These are phyloP conservation scores for Phytomonas francai DNA, from an alignment of 208 protist genomes.

Conservation along the genomic window DNA sequence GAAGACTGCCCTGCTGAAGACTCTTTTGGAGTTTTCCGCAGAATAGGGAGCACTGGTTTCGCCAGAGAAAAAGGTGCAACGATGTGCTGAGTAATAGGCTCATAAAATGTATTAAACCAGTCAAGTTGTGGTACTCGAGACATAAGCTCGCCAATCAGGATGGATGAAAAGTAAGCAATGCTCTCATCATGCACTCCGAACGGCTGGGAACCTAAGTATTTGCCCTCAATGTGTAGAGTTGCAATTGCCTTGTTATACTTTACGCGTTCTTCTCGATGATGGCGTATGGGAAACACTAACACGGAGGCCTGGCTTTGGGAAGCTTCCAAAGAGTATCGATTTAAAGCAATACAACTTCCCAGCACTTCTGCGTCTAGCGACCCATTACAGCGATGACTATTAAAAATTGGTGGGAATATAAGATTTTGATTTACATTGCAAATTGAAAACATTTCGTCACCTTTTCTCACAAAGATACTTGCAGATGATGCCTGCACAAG, in stretches of 20 bases:
- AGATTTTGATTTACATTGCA: slow-evolving; percentile 63
- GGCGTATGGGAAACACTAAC: slow-evolving; percentile 61
- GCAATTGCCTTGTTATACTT: slow-evolving; percentile 23
- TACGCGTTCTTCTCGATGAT: slow-evolving; percentile 4
- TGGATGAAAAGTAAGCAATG: slow-evolving; percentile 41
- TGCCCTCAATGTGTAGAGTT: slow-evolving; percentile 70
- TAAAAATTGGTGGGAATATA: slow-evolving; percentile 65
- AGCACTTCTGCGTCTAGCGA: slow-evolving; percentile 75
- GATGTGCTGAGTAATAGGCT: slow-evolving; percentile 82
- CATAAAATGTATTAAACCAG: slow-evolving; percentile 71
- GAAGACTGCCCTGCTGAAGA: not conserved
- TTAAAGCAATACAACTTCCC: slow-evolving; percentile 75
- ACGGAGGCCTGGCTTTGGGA: slow-evolving; percentile 16
- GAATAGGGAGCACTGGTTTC: slow-evolving; percentile 11
- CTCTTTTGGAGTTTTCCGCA: not conserved
- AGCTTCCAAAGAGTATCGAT: slow-evolving; percentile 38
- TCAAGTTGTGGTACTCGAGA: slow-evolving; percentile 61
- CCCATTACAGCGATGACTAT: slow-evolving; percentile 57
- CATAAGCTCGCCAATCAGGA: slow-evolving; percentile 72
- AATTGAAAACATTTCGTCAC: slow-evolving; percentile 78
- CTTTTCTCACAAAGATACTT: slow-evolving; percentile 67
- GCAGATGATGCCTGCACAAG: slow-evolving; percentile 46
- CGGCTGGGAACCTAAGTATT: slow-evolving; percentile 27
- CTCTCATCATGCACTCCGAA: slow-evolving; percentile 61
- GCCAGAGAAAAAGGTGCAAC: slow-evolving; percentile 58